Conservation (phyloP, 2,329 filamentous ascomycete species). For the Paecilomyces niveus region DNA sequence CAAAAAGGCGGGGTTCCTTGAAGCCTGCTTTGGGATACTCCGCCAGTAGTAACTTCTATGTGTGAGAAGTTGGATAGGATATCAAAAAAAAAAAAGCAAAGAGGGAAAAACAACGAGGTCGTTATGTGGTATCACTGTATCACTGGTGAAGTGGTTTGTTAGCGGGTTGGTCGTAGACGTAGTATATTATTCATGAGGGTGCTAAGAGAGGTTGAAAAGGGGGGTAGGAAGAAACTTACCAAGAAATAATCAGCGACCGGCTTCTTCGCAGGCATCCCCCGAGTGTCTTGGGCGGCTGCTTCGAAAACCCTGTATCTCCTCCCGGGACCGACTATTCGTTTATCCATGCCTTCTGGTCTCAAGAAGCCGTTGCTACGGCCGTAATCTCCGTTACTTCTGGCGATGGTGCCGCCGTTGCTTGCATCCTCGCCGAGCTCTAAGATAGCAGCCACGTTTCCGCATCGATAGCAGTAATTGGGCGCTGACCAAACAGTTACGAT, state of each 20-base stretch:
- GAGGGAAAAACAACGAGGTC: not conserved
- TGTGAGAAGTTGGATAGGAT: not conserved
- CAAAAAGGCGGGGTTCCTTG: not conserved
- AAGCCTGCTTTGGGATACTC: not conserved
- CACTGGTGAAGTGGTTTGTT: not conserved
- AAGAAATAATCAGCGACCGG: conserved; percentile 96
- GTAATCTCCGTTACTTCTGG: conserved; percentile 51
- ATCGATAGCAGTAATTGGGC: conserved; percentile 94
- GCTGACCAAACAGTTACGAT: conserved; percentile 99
- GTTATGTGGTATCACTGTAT: conserved; percentile 2
- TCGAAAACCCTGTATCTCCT: conserved; percentile 92
- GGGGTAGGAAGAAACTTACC: conserved; percentile 21
- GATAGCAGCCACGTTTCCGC: conserved; percentile 91
- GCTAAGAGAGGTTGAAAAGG: not conserved
- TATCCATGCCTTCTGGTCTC: conserved; percentile 39
- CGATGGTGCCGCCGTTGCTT: conserved; percentile 63
- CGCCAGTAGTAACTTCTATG: not conserved
- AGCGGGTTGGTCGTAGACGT: not conserved
- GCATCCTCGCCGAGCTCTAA: conserved; percentile 86
- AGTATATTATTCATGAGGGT: not conserved
- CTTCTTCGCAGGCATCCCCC: conserved; percentile 98
- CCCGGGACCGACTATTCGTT: conserved; percentile 62
- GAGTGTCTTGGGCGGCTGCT: conserved; percentile 87
- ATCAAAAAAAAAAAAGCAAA: not conserved
- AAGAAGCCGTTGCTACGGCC: conserved; percentile 40